Conservation (phyloP, 2,329 filamentous ascomycete species). For the Dothideomycetes sp. region DNA sequence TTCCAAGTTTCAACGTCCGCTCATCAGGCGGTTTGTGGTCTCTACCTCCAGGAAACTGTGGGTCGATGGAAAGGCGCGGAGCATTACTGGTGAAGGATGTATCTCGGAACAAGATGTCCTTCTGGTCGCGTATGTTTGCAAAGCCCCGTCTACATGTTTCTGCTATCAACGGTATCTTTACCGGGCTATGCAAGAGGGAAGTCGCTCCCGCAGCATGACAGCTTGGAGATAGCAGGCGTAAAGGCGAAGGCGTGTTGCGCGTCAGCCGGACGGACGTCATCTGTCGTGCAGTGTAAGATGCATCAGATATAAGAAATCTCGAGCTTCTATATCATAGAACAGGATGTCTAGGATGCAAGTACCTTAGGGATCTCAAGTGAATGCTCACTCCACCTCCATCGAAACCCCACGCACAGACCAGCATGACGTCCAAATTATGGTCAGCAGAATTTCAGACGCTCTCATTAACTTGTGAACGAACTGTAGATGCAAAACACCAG, state of each 20-base stretch:
- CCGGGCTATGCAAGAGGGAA: background rate
- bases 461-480: too few species aligned
- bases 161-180: background rate
- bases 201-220: background rate
- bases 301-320: background rate
- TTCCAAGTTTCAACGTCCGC: constrained; percentile 50
- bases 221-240: constrained; percentile 19
- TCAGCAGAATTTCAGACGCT: background rate
- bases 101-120: constrained; percentile 19
- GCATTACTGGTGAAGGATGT: constrained; percentile 34
- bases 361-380: too few species aligned
- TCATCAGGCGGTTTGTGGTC: constrained; percentile 42
- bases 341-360: too few species aligned
- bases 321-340: too few species aligned
- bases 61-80: constrained; percentile 13
- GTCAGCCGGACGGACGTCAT: constrained; percentile 27
- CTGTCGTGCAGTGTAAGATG: constrained; percentile 19
- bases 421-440: background rate
- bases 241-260: constrained; percentile 32
- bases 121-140: constrained; percentile 20
- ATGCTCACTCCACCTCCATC: background rate
- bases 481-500: too few species aligned
- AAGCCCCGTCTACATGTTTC: constrained; percentile 10
- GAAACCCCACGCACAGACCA: background rate
- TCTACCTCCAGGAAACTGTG: background rate